Base-by-base conservation (phyloP, 73 alveolate genomes). In the Symbiodinium natans region DNA sequence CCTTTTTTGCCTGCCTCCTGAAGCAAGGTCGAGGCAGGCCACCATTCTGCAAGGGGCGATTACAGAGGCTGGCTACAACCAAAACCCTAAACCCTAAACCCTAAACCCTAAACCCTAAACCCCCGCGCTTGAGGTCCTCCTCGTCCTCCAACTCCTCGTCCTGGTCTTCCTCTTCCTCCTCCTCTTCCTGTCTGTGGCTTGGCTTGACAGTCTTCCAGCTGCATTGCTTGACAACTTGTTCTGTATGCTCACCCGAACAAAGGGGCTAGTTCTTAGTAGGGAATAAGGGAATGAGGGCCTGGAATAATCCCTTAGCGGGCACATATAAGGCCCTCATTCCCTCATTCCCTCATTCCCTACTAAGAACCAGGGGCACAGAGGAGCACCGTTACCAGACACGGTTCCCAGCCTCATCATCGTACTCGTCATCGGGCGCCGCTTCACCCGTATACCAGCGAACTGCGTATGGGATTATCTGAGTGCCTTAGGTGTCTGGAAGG, bases 391-490 rank as follows among this genome's bases (percentile, higher is more conserved):
- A n/a, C n/a, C n/a, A n/a, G n/a, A 8, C 82, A 29, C 39, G 36
- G n/a, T 5, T 25, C 15, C 85, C 93, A 27, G 41, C 89, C 59
- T 92, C 98, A 36, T 92, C 92, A 31, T 92, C 98, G 48, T 75
- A 33, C 82, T 73, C 88, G 5, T 92, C 98, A 41, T 92, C 98
- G 25, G 98, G 98, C 0, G 89, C 80, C 1, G 98, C 98, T 31
- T 92, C 98, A 5, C 98, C 98, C 19, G 98, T 92, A 74, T 74
- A 92, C 98, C 98, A 92, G 23, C 98, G 98, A 39, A 92, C 98
- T 10, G 98, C 98, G 33, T 41, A 92, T 36, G 98, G 98, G 23
- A 92, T 41, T 82, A 92, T 88, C 86, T 88, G 95, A 39, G 95
- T 88, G 1, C 95, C 95, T 88, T 21, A 1, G 39, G 29, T 6